phyloP scores from a whole-genome alignment of 2,329 filamentous ascomycete genomes.

The Botrytis paeoniae region DNA sequence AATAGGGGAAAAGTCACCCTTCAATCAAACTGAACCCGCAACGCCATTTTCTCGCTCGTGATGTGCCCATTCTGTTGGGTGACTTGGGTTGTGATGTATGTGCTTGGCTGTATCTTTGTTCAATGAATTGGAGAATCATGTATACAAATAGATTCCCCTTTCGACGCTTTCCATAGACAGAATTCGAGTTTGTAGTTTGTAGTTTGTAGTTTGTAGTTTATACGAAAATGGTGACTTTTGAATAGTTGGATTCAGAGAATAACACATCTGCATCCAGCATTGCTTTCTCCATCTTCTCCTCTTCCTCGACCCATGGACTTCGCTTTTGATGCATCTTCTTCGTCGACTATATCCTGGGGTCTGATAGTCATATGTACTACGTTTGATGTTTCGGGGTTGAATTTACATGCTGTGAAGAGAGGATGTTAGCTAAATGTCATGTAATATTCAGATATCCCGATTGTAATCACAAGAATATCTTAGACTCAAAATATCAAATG shows the following conservation, averaged over 20 bases:
- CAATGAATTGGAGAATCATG: background rate
- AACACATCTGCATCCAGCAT: slow-evolving; percentile 61
- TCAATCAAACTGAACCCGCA: background rate
- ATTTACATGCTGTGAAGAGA: slow-evolving; percentile 64
- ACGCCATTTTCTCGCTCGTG: background rate
- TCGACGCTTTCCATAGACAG: background rate
- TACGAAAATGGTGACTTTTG: background rate
- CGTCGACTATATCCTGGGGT: slow-evolving; percentile 78
- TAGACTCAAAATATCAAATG: background rate
- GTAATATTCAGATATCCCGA: background rate
- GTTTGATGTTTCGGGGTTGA: slow-evolving; percentile 71
- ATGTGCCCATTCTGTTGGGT: background rate
- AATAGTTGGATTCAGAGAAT: slow-evolving; percentile 49
- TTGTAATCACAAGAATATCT: background rate
- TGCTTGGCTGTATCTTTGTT: background rate
- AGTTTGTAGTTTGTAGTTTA: background rate
- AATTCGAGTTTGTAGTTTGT: background rate
- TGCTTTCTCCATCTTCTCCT: slow-evolving; percentile 54
- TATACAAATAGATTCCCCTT: background rate
- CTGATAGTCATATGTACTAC: slow-evolving; percentile 94
- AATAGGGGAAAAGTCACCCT: background rate
- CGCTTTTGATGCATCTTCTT: slow-evolving; percentile 48
- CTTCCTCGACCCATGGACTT: slow-evolving; percentile 42
- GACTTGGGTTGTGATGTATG: background rate
- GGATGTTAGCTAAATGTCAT: background rate